Evolutionary conservation across 2,329 filamentous ascomycete species (phyloP).

Genomic region (Aspergillus unguis): DNA sequence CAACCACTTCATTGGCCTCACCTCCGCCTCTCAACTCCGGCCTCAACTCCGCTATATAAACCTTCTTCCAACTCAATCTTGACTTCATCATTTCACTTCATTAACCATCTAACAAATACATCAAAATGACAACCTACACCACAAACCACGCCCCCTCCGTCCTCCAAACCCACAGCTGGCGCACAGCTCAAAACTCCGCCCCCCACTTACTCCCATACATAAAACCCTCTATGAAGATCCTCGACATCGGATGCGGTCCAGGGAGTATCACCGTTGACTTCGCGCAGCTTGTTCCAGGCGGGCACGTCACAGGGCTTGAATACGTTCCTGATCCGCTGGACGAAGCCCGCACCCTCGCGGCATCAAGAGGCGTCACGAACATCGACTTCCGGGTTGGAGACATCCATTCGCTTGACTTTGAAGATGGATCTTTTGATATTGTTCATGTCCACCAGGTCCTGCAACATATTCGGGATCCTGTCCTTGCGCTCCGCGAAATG

Average conservation of each 20-base stretch:
- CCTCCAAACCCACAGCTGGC: conserved; percentile 35
- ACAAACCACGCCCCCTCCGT: conserved; percentile 44
- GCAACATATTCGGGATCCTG: conserved; percentile 53
- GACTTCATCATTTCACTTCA: too few relatives aligned
- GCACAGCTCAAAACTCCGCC: conserved; percentile 36
- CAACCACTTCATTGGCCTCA: too few relatives aligned
- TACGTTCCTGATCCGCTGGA: conserved; percentile 30
- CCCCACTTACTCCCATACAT: conserved; percentile 41
- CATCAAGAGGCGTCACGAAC: conserved; percentile 30
- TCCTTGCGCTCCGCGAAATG: conserved; percentile 54
- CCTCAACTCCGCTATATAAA: too few relatives aligned
- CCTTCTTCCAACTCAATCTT: too few relatives aligned
- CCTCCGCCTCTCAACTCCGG: too few relatives aligned
- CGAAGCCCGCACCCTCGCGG: conserved; percentile 32
- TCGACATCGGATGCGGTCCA: conserved; percentile 48
- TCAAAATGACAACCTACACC: conserved; percentile 31
- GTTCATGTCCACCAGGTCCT: conserved; percentile 60
- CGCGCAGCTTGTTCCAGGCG: conserved; percentile 35
- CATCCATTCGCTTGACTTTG: conserved; percentile 41
- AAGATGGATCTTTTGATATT: conserved; percentile 54
- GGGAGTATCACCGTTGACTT: conserved; percentile 45
- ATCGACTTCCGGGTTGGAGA: conserved; percentile 36
- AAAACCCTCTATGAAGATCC: conserved; percentile 33
- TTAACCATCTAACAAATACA: too few relatives aligned
- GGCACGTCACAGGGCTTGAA: conserved; percentile 40